Evolutionary conservation across 148 eudicot genomes (phyloP), one percentile per base, ranked within the genome.

Genomic region (Spergularia bocconei): DNA sequence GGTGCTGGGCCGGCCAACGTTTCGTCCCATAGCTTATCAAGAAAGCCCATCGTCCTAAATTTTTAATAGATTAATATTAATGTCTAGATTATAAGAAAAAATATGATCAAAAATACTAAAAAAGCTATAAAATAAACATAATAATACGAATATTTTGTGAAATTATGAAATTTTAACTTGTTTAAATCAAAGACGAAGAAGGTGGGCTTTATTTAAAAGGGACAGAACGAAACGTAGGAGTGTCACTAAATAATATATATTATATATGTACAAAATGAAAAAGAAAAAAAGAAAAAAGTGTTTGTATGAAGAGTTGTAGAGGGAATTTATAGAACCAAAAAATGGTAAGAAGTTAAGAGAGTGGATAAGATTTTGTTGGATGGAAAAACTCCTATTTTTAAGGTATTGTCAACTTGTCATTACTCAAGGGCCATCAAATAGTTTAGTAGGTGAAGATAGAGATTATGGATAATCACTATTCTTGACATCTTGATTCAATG

Each of bases 1-100:
- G 96, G 91, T 20, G 89, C 69, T 14, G 96, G 96, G 3, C 96
- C 92, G 61, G 96, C 96, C 14, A 89, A 79, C 44, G 96, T 86
- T 73, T 91, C 96, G 77, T 91, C 96, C 96, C 96, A 91, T 38
- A 91, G 82, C 72, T 86, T 86, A 76, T 89, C 82, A 55, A 91
- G 85, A 76, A 91, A 88, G 76, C 92, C 91, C 96, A 87, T 89
- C 56, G 13, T 81, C 52, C 48, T 9, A 6, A 44, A 44, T 57
- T n/a, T 25, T 62, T 19, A 44, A 62, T 57, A 74, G n/a, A 66
- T 72, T 36, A 80, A 70, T 16, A 29, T 25, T 29, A 13, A 54
- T 20, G 1, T 19, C 20, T 52, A 7, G 7, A 29, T 63, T 63
- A 20, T 4, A 38, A n/a, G 23, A 53, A n/a, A n/a, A 23, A 60